Percentiles rank a stretch among this genome's conserved stretches.
Evolutionary conservation across 768 basidiomycete species (phyloP).

Genomic region (Termitomyces sp.): DNA sequence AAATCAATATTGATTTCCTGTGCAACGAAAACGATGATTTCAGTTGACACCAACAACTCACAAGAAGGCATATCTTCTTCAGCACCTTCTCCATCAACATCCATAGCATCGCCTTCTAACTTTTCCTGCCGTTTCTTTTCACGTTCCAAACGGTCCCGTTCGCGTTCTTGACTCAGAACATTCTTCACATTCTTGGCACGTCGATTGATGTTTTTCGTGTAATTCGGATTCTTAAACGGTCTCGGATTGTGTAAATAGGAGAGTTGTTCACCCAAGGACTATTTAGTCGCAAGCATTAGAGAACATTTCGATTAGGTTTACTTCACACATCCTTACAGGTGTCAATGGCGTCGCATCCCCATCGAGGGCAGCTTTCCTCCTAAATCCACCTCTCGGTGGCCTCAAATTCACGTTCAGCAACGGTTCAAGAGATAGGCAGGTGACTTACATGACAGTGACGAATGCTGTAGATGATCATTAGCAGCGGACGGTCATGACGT

Average conservation of each 20-base stretch:
- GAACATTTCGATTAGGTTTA: neutral
- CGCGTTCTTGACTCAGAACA: slow-evolving; percentile 73
- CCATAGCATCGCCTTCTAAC: slow-evolving; percentile 44
- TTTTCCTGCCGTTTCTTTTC: slow-evolving; percentile 50
- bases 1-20: neutral
- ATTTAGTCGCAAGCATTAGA: neutral
- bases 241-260: slow-evolving; percentile 66
- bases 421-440: neutral
- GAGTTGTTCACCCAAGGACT: slow-evolving; percentile 71
- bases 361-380: slow-evolving; percentile 33
- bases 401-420: slow-evolving; percentile 15
- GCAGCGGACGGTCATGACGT: neutral
- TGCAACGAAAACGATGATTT: neutral
- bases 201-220: slow-evolving; percentile 64
- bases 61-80: slow-evolving; percentile 72
- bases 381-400: slow-evolving; percentile 40
- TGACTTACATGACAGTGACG: neutral
- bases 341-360: slow-evolving; percentile 38
- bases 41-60: slow-evolving; percentile 29
- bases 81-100: slow-evolving; percentile 41
- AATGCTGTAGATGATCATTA: neutral
- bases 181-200: slow-evolving; percentile 78
- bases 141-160: slow-evolving; percentile 64
- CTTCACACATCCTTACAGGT: slow-evolving; percentile 26
- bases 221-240: slow-evolving; percentile 73